These are phyloP conservation scores for Aspergillus ruber DNA, from an alignment of 2,329 filamentous ascomycete genomes.

Conservation along the genomic window DNA sequence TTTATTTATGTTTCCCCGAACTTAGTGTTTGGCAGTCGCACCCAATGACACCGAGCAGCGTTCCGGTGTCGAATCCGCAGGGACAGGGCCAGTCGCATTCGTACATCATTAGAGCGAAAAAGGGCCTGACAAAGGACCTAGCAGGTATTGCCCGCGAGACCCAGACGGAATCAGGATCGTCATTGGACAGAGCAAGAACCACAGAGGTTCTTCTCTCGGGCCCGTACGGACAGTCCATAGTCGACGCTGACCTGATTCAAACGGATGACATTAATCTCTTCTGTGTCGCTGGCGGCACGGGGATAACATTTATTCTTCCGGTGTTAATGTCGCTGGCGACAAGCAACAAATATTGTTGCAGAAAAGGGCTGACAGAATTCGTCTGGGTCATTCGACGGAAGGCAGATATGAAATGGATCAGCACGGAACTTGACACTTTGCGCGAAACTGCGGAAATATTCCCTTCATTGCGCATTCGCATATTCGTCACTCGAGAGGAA, in stretches of 20 bases:
- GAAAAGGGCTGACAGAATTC: conserved; percentile 50
- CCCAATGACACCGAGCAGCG: conserved; percentile 60
- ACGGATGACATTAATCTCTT: conserved; percentile 40
- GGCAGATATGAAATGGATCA: conserved; percentile 53
- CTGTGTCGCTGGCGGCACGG: conserved; percentile 53
- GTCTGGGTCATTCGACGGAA: conserved; percentile 57
- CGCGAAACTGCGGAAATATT: conserved; percentile 32
- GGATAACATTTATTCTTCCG: conserved; percentile 53
- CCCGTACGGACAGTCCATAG: conserved; percentile 53
- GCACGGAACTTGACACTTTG: conserved; percentile 49
- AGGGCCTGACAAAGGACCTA: conserved; percentile 20
- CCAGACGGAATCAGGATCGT: conserved; percentile 17
- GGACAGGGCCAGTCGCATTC: conserved; percentile 16
- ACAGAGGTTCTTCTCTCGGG: conserved; percentile 57
- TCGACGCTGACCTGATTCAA: conserved; percentile 33
- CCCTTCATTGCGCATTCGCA: conserved; percentile 43
- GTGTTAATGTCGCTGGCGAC: conserved; percentile 32
- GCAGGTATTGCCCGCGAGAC: conserved; percentile 15
- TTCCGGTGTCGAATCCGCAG: conserved; percentile 36
- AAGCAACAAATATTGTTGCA: conserved; percentile 19
- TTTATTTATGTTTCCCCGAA: conserved; percentile 62
- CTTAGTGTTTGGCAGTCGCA: conserved; percentile 66
- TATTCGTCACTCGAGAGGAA: conserved; percentile 55
- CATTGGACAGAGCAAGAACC: background rate
- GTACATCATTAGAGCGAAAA: conserved; percentile 47